Evolutionary conservation across 1,139 yeast species (phyloP), one percentile per base, ranked within the genome.

Genomic region (Nematodospora anomalae): DNA sequence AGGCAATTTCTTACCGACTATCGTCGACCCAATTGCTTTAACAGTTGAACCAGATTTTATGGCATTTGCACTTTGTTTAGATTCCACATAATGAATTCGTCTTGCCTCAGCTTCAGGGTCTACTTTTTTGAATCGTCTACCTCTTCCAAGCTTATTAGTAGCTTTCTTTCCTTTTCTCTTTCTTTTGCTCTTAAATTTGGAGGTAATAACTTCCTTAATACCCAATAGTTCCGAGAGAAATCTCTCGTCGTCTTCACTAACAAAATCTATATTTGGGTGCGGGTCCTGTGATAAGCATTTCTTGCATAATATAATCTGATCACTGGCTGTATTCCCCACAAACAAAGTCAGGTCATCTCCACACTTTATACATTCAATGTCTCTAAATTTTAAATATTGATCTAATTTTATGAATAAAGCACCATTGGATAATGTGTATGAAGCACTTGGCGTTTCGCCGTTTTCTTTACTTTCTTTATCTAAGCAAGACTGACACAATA

Each of bases 351-450:
- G 45, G 27, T 74, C 80, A 22, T 45, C 51, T 4, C 61, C 66
- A 58, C 83, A 79, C 9, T 54, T 40, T 2, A 48, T 42, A 54
- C 84, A 79, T 36, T 59, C 63, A 28, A 77, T 59, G 45, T 76
- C 80, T 53, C 83, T 58, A 32, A 76, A 73, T 33, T 60, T 67
- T 42, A 59, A 58, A 49, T 77, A 79, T 35, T 66, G 74, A 2
- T 64, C 64, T 45, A 77, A 58, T 47, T 67, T 75, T 40, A 58
- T 58, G 49, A 80, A 65, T 14, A 79, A 58, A 0, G 82, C 72
- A 2, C 83, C 84, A 48, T 79, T 79, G 3, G 72, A 60, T 6
- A 76, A 52, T 3, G 78, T 62, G 43, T 78, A 77, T 39, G 67
- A 72, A 2, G 79, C 74, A 1, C 75, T 63, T 0, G 80, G 73